phyloP scores from a whole-genome alignment of 1,139 yeast genomes.

The Wickerhamiella infanticola region DNA sequence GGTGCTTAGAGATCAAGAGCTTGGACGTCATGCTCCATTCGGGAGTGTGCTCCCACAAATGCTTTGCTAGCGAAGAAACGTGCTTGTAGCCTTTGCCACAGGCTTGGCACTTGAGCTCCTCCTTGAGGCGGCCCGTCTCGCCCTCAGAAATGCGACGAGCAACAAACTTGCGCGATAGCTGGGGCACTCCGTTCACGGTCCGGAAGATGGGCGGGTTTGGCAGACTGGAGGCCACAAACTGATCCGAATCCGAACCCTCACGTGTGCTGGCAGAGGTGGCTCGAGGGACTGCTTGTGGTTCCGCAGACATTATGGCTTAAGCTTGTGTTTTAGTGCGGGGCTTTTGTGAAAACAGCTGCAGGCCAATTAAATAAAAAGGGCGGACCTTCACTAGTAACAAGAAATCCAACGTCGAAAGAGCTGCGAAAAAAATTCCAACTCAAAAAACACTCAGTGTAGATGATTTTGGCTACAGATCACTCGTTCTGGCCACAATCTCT shows the following conservation, averaged over 20 bases:
- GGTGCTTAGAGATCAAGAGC: slow-evolving; percentile 71
- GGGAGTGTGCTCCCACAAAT: slow-evolving; percentile 78
- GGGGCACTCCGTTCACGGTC: slow-evolving; percentile 7
- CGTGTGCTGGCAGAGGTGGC: neutral
- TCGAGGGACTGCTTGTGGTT: neutral
- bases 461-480: too few relatives aligned
- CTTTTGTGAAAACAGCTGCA: too few relatives aligned
- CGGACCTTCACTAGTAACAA: too few relatives aligned
- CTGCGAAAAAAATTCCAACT: too few relatives aligned
- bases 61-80: slow-evolving; percentile 62
- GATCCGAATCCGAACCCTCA: neutral
- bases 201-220: neutral
- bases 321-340: too few relatives aligned
- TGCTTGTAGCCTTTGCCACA: slow-evolving; percentile 87
- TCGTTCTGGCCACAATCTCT: too few relatives aligned
- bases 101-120: slow-evolving; percentile 72
- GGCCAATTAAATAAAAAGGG: too few relatives aligned
- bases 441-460: too few relatives aligned
- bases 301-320: neutral
- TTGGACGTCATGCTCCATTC: slow-evolving; percentile 83
- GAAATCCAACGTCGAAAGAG: too few relatives aligned
- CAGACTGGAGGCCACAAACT: neutral
- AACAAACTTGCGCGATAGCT: slow-evolving; percentile 54
- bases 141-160: slow-evolving; percentile 76
- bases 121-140: slow-evolving; percentile 69